Evolutionary conservation across 495 filamentous ascomycete genomes (phyloP), one percentile per base, ranked within the genome.

Genomic region (Staphylotrichum longicolle): DNA sequence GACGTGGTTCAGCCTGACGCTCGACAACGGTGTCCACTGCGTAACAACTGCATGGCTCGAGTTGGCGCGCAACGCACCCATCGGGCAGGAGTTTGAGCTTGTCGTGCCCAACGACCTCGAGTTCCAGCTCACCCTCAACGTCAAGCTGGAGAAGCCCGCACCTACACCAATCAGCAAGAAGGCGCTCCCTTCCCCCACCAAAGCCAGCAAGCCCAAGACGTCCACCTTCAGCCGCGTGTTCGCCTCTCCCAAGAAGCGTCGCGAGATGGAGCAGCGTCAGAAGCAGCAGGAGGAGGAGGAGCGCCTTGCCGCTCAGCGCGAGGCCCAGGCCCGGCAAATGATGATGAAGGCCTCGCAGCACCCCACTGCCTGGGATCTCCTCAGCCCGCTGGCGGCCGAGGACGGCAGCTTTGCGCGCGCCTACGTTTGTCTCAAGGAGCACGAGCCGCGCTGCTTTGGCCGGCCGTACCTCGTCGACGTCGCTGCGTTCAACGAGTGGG

Each of bases 401-500:
- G 92, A 97, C 71, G 94, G 94, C 49, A 93, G 89, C 68, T 98
- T 98, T 71, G 94, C 86, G 52, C 88, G 95, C 51, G 86, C 94
- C 9, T 98, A 98, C 65, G 86, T 98, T 10, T 90, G 89, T 62
- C 83, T 98, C 46, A 94, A 91, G 74, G 91, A 96, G 68, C 91
- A 97, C 70, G 94, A 98, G 70, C 72, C 85, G 20, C 80, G 84
- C 44, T 91, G 91, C 60, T 98, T 87, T 67, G 94, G 94, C 15
- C 86, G 92, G 42, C 90, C 90, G 27, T 88, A 94, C 64, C 87
- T 83, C 54, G 91, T 91, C 45, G 92, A 96, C 63, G 83, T 97
- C 52, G 88, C 91, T 15, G 91, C 91, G 70, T 98, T 96, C 79
- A 98, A 98, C 68, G 95, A 98, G 75, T 98, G 94, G 94, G 95